These are phyloP conservation scores for Sporothrix variecibatus DNA, from an alignment of 2,329 filamentous ascomycete species.

Conservation along the genomic window DNA sequence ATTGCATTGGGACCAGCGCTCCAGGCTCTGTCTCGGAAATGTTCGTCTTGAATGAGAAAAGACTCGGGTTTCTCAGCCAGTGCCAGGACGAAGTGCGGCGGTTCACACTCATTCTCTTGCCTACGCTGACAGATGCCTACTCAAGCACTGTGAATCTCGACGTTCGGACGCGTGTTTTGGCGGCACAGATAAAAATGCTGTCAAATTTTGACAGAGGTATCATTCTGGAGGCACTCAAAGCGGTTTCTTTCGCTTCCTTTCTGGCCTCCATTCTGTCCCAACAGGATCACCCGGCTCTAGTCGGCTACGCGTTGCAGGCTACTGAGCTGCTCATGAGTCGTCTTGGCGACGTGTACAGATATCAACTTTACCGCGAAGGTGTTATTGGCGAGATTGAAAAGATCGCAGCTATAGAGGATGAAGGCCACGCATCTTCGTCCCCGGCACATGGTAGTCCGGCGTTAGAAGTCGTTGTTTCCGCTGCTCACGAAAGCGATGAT, in stretches of 20 bases:
- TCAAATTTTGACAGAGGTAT: slow-evolving; percentile 88
- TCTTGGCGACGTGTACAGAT: slow-evolving; percentile 84
- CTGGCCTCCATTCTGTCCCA: slow-evolving; percentile 93
- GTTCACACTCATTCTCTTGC: slow-evolving; percentile 90
- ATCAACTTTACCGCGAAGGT: slow-evolving; percentile 96
- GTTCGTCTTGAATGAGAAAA: slow-evolving; percentile 68
- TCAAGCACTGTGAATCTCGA: slow-evolving; percentile 95
- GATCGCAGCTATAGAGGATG: slow-evolving; percentile 56
- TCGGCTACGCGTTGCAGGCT: slow-evolving; percentile 84
- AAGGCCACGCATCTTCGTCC: no score
- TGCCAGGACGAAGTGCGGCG: slow-evolving; percentile 86
- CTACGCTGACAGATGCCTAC: slow-evolving; percentile 93
- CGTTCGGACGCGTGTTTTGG: slow-evolving; percentile 92
- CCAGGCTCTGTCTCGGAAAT: slow-evolving; percentile 48
- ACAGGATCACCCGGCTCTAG: slow-evolving; percentile 84
- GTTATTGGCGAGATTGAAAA: slow-evolving; percentile 90
- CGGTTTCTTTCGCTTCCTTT: slow-evolving; percentile 94
- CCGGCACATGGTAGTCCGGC: background rate
- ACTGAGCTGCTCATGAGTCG: slow-evolving; percentile 84
- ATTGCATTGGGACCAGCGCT: slow-evolving; percentile 39
- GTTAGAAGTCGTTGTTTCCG: background rate
- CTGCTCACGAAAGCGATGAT: background rate
- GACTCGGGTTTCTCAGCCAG: slow-evolving; percentile 76
- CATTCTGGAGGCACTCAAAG: slow-evolving; percentile 78
- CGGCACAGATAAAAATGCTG: slow-evolving; percentile 96